A percentile compares a stretch with the other conserved stretches of the same genome.
Conservation (phyloP, 2,329 filamentous ascomycete species). For the Aureobasidium sp. region DNA sequence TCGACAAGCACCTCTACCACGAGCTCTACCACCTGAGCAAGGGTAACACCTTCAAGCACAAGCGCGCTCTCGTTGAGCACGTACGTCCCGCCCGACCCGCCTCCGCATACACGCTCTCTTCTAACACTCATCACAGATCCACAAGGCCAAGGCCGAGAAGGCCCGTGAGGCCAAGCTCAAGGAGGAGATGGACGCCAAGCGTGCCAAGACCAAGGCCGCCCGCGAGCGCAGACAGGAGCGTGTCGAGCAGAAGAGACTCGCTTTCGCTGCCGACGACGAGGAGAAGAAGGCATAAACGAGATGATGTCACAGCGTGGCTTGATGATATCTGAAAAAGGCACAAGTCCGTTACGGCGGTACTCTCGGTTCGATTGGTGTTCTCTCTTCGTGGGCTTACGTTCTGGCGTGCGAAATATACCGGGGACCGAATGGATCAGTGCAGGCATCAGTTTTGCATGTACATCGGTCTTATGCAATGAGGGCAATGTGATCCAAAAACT, state of each 20-base stretch:
- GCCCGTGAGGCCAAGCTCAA: conserved; percentile 88
- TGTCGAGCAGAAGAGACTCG: conserved; percentile 80
- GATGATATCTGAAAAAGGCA: conserved; percentile 13
- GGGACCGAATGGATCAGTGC: conserved; percentile 14
- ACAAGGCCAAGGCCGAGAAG: conserved; percentile 99
- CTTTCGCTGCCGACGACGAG: conserved; percentile 63
- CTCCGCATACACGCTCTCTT: conserved; percentile 19
- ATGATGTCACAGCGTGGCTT: conserved; percentile 11
- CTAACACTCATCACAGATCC: conserved; percentile 57
- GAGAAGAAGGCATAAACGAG: conserved; percentile 27
- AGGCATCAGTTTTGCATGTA: conserved; percentile 14
- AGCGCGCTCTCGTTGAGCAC: conserved; percentile 99
- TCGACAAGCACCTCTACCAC: conserved; percentile 99
- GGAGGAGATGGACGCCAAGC: conserved; percentile 79
- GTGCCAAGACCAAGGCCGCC: conserved; percentile 99
- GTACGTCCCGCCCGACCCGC: conserved; percentile 54
- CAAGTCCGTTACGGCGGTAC: conserved; percentile 13
- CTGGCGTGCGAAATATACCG: conserved; percentile 14
- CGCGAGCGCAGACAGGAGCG: conserved; percentile 97
- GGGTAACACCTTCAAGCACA: conserved; percentile 99
- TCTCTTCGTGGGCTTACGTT: conserved; percentile 13
- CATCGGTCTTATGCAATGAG: conserved; percentile 15
- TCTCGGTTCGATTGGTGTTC: conserved; percentile 14
- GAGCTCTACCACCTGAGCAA: conserved; percentile 99
- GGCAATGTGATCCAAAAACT: conserved; percentile 14